Conservation (phyloP, 768 basidiomycete genomes). For the Dentipellis sp. region DNA sequence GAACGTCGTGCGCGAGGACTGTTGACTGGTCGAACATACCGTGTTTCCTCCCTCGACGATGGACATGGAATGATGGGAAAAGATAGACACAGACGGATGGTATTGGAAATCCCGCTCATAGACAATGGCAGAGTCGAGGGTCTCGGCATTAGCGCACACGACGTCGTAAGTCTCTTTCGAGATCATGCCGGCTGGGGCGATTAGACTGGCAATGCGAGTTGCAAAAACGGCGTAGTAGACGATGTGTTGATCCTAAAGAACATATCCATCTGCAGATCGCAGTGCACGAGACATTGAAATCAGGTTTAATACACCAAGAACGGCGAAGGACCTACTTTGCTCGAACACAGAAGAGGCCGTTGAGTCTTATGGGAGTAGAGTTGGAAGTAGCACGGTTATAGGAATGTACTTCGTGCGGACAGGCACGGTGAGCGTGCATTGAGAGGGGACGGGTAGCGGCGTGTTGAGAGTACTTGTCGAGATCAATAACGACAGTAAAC, state of each 20-base stretch:
- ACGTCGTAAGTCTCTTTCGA: constrained; percentile 77
- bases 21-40: no score
- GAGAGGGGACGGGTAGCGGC: no score
- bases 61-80: no score
- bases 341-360: constrained; percentile 42
- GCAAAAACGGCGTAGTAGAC: constrained; percentile 89
- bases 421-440: no score
- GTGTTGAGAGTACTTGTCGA: no score
- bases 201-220: constrained; percentile 96
- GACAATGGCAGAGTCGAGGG: constrained; percentile 89
- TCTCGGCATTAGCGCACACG: constrained; percentile 72
- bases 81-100: constrained; percentile 73
- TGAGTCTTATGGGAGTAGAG: neutral
- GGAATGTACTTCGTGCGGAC: no score
- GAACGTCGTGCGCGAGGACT: no score
- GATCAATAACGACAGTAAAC: no score
- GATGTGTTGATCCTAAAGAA: constrained; percentile 20
- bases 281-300: constrained; percentile 6
- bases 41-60: no score
- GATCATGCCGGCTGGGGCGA: constrained; percentile 80
- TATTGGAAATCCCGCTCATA: constrained; percentile 98
- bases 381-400: constrained; percentile 2
- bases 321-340: constrained; percentile 34
- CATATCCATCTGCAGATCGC: constrained; percentile 39
- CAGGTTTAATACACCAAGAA: neutral